A percentile compares a stretch with the other conserved stretches of the same genome.
These are phyloP conservation scores for Sugiyamaella sp. DNA, from an alignment of 1,139 yeast species.

Conservation along the genomic window DNA sequence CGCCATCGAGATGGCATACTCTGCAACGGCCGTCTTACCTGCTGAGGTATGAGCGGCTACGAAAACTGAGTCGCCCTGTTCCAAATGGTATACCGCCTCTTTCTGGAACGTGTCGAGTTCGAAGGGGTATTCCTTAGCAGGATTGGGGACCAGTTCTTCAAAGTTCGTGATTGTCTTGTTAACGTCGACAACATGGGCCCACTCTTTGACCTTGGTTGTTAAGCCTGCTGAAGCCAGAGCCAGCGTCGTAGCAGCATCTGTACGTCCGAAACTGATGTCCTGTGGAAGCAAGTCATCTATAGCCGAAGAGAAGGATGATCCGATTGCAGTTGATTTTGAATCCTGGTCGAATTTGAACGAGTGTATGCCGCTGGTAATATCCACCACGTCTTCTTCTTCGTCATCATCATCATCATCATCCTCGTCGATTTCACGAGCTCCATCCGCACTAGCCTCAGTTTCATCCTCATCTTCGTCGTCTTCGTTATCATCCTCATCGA, in stretches of 20 bases:
- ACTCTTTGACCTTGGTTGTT: constrained; percentile 55
- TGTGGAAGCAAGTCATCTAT: constrained; percentile 80
- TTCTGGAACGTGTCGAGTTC: constrained; percentile 94
- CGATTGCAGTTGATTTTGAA: constrained; percentile 2
- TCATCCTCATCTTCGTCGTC: constrained; percentile 18
- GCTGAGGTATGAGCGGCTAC: constrained; percentile 98
- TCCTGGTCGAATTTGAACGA: constrained; percentile 9
- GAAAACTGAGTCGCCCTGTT: constrained; percentile 95
- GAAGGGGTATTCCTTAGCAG: constrained; percentile 93
- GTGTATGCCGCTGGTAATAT: not conserved
- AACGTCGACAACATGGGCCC: constrained; percentile 96
- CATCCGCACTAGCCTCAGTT: constrained; percentile 16
- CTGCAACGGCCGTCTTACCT: constrained; percentile 91
- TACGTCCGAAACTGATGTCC: constrained; percentile 54
- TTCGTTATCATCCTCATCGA: constrained; percentile 34
- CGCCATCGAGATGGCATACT: constrained; percentile 94
- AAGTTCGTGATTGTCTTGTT: constrained; percentile 84
- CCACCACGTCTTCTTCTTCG: not conserved
- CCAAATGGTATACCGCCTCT: constrained; percentile 94
- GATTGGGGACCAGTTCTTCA: constrained; percentile 83
- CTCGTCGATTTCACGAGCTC: constrained; percentile 3
- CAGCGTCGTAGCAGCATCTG: constrained; percentile 25
- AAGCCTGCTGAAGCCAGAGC: constrained; percentile 36
- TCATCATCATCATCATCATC: constrained; percentile 19
- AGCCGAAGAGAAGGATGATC: constrained; percentile 39